These are phyloP conservation scores for Solanum hybrid DNA, from an alignment of 305 asterid genomes.

Conservation along the genomic window DNA sequence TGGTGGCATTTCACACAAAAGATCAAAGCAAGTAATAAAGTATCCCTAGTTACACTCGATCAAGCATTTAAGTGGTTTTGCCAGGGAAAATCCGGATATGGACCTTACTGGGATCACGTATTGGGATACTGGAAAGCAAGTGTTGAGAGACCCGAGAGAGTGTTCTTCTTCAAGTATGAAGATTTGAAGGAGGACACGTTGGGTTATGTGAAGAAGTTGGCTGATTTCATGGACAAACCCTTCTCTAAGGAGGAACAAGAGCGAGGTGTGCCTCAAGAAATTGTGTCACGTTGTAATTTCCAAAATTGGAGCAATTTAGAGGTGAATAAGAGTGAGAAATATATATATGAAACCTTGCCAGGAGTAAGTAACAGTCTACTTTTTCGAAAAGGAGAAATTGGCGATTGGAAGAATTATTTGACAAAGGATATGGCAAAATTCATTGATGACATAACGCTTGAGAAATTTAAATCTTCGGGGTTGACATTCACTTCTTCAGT, in stretches of 20 bases:
- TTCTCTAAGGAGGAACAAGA: not conserved
- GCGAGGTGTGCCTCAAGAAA: not conserved
- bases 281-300: not conserved
- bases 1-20: not conserved
- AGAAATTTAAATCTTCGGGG: not conserved
- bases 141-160: not conserved
- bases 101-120: slow-evolving; percentile 8
- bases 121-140: not conserved
- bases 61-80: not conserved
- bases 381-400: not conserved
- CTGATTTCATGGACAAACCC: not conserved
- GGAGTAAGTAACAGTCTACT: not conserved
- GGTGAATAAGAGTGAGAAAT: not conserved
- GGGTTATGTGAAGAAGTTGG: not conserved
- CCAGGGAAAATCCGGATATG: not conserved
- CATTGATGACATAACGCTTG: not conserved
- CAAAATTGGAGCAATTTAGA: not conserved
- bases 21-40: not conserved
- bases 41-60: not conserved
- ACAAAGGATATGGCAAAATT: not conserved
- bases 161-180: not conserved
- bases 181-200: not conserved
- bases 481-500: not conserved
- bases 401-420: not conserved
- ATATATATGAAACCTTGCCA: accelerated